phyloP scores from a whole-genome alignment of 2,329 filamentous ascomycete genomes.

The Aureobasidium pullulans region DNA sequence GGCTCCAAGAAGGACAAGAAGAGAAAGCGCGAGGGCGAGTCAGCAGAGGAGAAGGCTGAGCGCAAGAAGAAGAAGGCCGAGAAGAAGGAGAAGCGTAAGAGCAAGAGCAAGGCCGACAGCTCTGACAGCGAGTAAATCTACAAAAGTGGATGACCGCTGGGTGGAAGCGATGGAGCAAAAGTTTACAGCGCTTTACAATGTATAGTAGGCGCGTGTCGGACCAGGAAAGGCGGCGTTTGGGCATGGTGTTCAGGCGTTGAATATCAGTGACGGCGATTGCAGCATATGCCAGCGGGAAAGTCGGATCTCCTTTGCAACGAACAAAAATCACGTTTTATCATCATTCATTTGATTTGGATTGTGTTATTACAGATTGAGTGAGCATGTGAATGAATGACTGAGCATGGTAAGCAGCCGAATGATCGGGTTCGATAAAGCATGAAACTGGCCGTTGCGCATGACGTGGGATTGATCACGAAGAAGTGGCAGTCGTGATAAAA shows the following conservation, averaged over 20 bases:
- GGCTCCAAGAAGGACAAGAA: conserved; percentile 40
- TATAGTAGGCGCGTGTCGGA: conserved; percentile 11
- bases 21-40: conserved; percentile 41
- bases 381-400: neutral
- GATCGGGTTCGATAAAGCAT: neutral
- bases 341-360: neutral
- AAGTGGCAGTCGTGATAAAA: neutral
- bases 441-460: conserved; percentile 6
- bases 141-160: neutral
- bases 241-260: conserved; percentile 15
- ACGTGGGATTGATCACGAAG: conserved; percentile 3
- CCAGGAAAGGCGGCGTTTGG: conserved; percentile 14
- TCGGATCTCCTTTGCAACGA: conserved; percentile 12
- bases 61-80: conserved; percentile 66
- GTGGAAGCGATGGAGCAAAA: neutral
- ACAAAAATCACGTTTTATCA: conserved; percentile 12
- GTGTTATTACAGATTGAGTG: neutral
- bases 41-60: conserved; percentile 40
- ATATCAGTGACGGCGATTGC: conserved; percentile 12
- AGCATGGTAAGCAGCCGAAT: neutral
- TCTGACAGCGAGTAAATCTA: conserved; percentile 34
- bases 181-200: conserved; percentile 11
- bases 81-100: conserved; percentile 69
- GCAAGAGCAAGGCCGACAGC: conserved; percentile 30
- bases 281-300: conserved; percentile 14